These are phyloP conservation scores for Pseudocercospora musae DNA, from an alignment of 2,329 filamentous ascomycete genomes.

Conservation along the genomic window DNA sequence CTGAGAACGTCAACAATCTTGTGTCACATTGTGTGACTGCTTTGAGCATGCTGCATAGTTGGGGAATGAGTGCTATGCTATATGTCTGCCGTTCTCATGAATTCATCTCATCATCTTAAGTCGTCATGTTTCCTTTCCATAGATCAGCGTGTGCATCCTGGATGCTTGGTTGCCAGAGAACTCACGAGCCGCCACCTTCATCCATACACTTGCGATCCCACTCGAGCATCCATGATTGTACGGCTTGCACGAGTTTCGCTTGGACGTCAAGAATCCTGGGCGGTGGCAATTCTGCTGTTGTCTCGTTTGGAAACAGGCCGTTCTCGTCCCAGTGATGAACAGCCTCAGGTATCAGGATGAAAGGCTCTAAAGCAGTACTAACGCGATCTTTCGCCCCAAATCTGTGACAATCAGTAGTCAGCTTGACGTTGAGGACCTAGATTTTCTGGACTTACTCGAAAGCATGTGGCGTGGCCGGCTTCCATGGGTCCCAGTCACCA, in stretches of 20 bases:
- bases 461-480: constrained; percentile 67
- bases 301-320: constrained; percentile 59
- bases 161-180: background rate
- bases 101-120: background rate
- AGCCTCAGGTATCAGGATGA: constrained; percentile 67
- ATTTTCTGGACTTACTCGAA: constrained; percentile 41
- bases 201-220: constrained; percentile 40
- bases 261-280: constrained; percentile 58
- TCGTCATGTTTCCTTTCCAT: background rate
- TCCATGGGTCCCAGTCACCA: constrained; percentile 77
- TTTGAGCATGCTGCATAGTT: background rate
- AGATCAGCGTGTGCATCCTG: background rate
- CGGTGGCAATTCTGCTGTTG: constrained; percentile 57
- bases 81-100: background rate
- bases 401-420: constrained; percentile 6
- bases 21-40: too few species aligned
- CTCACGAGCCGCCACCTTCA: background rate
- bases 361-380: constrained; percentile 65
- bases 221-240: constrained; percentile 64
- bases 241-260: constrained; percentile 57
- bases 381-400: constrained; percentile 50
- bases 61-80: background rate
- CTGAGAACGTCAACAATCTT: too few species aligned
- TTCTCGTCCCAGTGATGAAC: constrained; percentile 65
- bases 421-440: background rate